These are phyloP conservation scores for Lagerstroemia speciosa DNA, from an alignment of 345 rosid species.

Conservation along the genomic window DNA sequence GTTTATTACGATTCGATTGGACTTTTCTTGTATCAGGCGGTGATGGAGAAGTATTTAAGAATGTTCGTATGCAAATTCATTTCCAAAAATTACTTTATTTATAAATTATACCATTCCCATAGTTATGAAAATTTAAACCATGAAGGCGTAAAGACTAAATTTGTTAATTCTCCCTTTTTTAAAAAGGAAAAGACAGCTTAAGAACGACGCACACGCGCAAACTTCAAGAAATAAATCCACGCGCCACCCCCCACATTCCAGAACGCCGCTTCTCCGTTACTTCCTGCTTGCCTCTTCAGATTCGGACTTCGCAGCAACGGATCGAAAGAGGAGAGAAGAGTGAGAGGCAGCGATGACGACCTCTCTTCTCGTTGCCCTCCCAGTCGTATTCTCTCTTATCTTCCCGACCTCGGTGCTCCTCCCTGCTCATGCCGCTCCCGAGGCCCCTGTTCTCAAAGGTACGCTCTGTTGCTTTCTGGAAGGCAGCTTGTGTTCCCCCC, in stretches of 20 bases:
- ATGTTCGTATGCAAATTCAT: too few species aligned
- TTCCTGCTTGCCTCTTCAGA: background rate
- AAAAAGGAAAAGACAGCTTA: background rate
- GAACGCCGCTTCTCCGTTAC: background rate
- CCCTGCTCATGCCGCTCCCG: background rate
- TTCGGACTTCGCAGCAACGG: background rate
- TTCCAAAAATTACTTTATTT: too few species aligned
- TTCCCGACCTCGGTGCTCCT: background rate
- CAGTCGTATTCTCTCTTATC: constrained; percentile 3
- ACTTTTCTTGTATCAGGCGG: too few species aligned
- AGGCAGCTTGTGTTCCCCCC: background rate
- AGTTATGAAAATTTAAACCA: too few species aligned
- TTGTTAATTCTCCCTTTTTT: too few species aligned
- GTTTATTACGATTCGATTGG: too few species aligned
- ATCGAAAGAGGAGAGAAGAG: background rate
- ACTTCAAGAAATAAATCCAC: background rate
- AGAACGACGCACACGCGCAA: constrained; percentile 1
- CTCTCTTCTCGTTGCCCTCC: background rate
- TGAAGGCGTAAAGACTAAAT: too few species aligned
- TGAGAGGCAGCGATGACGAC: background rate
- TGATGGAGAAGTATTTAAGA: too few species aligned
- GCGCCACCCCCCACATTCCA: background rate
- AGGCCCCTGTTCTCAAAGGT: constrained; percentile 2
- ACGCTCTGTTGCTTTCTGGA: background rate
- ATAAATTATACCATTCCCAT: too few species aligned